phyloP scores from a whole-genome alignment of 2,329 filamentous ascomycete genomes.

The Colletotrichum agaves region DNA sequence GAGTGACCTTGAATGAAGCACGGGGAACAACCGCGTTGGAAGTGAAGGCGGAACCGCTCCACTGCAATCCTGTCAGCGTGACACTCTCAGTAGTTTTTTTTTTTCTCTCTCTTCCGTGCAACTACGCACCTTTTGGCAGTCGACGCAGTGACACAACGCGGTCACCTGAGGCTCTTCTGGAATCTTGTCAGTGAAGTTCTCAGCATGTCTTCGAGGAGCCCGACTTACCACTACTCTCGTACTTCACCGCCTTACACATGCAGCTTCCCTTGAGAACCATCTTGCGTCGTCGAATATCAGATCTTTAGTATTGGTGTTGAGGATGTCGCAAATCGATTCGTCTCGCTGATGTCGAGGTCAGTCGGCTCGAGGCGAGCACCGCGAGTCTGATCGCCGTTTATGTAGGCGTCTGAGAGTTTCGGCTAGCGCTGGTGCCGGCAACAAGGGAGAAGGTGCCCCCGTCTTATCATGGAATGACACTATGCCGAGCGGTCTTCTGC shows the following conservation, averaged over 20 bases:
- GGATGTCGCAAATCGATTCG: too few species aligned
- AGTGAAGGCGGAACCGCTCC: conserved; percentile 65
- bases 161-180: conserved; percentile 53
- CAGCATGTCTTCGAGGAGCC: background rate
- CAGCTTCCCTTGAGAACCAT: conserved; percentile 46
- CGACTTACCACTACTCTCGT: conserved; percentile 47
- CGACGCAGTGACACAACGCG: conserved; percentile 63
- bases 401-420: conserved; percentile 29
- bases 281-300: background rate
- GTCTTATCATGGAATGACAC: background rate
- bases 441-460: background rate
- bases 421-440: conserved; percentile 24
- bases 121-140: conserved; percentile 63
- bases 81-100: too few species aligned
- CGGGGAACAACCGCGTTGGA: conserved; percentile 63
- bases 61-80: conserved; percentile 43
- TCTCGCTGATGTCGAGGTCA: background rate
- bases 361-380: background rate
- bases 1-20: conserved; percentile 58
- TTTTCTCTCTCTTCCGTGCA: too few species aligned
- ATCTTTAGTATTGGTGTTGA: background rate
- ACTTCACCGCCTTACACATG: conserved; percentile 50
- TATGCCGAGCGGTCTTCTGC: conserved; percentile 7
- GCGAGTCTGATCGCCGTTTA: conserved; percentile 1
- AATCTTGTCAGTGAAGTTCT: too few species aligned